Percentiles rank a stretch among this genome's conserved stretches.
Evolutionary conservation across 805 yeast species (phyloP).

Genomic region (Candida fluviatilis): DNA sequence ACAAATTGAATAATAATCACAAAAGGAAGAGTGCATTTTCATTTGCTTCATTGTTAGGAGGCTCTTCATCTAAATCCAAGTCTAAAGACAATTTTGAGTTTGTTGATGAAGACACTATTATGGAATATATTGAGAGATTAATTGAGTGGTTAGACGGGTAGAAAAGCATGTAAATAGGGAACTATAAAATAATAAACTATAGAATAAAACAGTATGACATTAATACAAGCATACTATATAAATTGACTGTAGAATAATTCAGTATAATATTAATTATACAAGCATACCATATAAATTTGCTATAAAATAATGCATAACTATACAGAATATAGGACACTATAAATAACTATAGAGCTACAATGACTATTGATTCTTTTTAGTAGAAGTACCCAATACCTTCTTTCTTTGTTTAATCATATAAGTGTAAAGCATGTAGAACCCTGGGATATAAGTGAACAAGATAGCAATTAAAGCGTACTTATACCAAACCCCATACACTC

Average conservation of each 20-base stretch:
- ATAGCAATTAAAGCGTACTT: conserved; percentile 52
- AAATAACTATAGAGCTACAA: not conserved
- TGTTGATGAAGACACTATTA: conserved; percentile 27
- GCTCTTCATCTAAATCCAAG: conserved; percentile 4
- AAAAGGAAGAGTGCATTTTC: conserved; percentile 9
- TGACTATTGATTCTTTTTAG: conserved; percentile 10
- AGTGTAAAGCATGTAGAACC: conserved; percentile 75
- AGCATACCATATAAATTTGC: too few relatives aligned
- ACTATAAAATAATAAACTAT: conserved; percentile 1
- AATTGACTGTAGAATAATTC: too few relatives aligned
- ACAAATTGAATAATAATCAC: conserved; percentile 15
- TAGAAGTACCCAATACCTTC: conserved; percentile 54
- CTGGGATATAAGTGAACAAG: conserved; percentile 75
- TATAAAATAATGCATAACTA: not conserved
- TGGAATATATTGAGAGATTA: conserved; percentile 25
- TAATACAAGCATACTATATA: too few relatives aligned
- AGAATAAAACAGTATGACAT: not conserved
- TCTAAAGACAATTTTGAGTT: conserved; percentile 16
- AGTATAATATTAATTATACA: too few relatives aligned
- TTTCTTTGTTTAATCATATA: conserved; percentile 88
- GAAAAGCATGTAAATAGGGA: conserved; percentile 5
- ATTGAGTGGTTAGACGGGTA: conserved; percentile 26
- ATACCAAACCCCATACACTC: conserved; percentile 46
- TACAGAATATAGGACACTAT: not conserved
- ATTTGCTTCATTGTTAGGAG: conserved; percentile 8